Conservation (phyloP, 352 stramenopile species). For the Globisporangium parvum region DNA sequence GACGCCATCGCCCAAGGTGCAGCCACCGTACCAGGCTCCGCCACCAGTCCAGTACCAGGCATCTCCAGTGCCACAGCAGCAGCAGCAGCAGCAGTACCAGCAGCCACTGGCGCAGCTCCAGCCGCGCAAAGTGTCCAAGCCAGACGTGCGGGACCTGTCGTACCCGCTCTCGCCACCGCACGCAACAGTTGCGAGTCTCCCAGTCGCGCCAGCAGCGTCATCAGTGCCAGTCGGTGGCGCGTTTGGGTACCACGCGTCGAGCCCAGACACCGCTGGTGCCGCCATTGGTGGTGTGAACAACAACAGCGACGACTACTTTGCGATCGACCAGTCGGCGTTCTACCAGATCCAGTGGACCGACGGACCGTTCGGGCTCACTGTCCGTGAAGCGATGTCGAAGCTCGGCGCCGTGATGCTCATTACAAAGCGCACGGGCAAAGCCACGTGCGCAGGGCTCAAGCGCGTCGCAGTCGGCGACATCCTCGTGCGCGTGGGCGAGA, state of each 20-base stretch:
- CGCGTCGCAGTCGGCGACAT: conserved; percentile 74
- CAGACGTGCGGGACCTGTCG: conserved; percentile 5
- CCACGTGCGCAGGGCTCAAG: conserved; percentile 64
- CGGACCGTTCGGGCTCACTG: conserved; percentile 72
- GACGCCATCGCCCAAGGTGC: conserved; percentile 2
- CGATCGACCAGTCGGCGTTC: conserved; percentile 60
- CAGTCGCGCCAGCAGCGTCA: too few relatives aligned
- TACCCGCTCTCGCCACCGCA: background rate
- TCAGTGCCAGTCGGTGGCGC: too few relatives aligned
- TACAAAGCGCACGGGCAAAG: conserved; percentile 75
- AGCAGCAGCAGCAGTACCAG: conserved; percentile 10
- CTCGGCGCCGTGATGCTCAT: conserved; percentile 65
- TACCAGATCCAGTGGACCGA: conserved; percentile 81
- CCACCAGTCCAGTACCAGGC: background rate
- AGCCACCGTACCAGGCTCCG: conserved; percentile 23
- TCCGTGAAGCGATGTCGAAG: conserved; percentile 69
- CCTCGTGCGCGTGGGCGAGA: conserved; percentile 68
- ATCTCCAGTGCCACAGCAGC: conserved; percentile 13
- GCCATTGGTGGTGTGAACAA: conserved; percentile 17
- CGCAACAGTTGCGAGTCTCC: conserved; percentile 1
- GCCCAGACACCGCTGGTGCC: background rate
- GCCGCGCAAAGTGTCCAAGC: conserved; percentile 11
- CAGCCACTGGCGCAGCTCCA: too few relatives aligned
- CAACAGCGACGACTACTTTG: conserved; percentile 47
- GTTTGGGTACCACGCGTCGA: conserved; percentile 3